Conservation (phyloP, 352 stramenopile genomes). For the Discostella stelligera region DNA sequence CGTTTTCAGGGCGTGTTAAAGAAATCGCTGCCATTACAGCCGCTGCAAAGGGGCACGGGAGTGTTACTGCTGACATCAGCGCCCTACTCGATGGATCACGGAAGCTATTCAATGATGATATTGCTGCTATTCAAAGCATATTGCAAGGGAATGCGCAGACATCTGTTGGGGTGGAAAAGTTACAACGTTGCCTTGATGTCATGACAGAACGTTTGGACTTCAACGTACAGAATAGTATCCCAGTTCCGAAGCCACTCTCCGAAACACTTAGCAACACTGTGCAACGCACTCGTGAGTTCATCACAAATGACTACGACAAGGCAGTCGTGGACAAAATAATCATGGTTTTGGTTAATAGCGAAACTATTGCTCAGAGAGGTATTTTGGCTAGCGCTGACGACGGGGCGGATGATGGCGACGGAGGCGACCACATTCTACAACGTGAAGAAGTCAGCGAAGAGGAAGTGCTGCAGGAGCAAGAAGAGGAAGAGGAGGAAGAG, state of each 20-base stretch:
- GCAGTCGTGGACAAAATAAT: slow-evolving; percentile 84
- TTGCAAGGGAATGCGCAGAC: slow-evolving; percentile 65
- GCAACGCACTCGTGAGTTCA: slow-evolving; percentile 80
- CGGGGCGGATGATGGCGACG: slow-evolving; percentile 83
- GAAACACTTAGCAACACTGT: slow-evolving; percentile 84
- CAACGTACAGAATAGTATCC: slow-evolving; percentile 87
- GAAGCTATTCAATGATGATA: slow-evolving; percentile 80
- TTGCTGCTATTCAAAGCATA: slow-evolving; percentile 77
- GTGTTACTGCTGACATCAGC: slow-evolving; percentile 67
- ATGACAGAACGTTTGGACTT: slow-evolving; percentile 89
- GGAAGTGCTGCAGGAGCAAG: slow-evolving; percentile 87
- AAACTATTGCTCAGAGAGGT: slow-evolving; percentile 85
- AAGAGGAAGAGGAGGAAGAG: slow-evolving; percentile 83
- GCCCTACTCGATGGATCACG: slow-evolving; percentile 67
- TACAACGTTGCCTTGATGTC: slow-evolving; percentile 85
- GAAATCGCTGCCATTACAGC: slow-evolving; percentile 74
- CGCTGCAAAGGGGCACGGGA: slow-evolving; percentile 60
- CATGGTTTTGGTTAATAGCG: slow-evolving; percentile 82
- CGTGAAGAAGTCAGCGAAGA: slow-evolving; percentile 87
- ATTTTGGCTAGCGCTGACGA: slow-evolving; percentile 67
- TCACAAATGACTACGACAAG: slow-evolving; percentile 84
- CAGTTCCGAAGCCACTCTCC: slow-evolving; percentile 78
- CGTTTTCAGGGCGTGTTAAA: slow-evolving; percentile 80
- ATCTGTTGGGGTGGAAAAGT: slow-evolving; percentile 76
- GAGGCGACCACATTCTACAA: slow-evolving; percentile 86